Base-by-base conservation (phyloP, 2,329 filamentous ascomycete species). In the Alternaria rosae region DNA sequence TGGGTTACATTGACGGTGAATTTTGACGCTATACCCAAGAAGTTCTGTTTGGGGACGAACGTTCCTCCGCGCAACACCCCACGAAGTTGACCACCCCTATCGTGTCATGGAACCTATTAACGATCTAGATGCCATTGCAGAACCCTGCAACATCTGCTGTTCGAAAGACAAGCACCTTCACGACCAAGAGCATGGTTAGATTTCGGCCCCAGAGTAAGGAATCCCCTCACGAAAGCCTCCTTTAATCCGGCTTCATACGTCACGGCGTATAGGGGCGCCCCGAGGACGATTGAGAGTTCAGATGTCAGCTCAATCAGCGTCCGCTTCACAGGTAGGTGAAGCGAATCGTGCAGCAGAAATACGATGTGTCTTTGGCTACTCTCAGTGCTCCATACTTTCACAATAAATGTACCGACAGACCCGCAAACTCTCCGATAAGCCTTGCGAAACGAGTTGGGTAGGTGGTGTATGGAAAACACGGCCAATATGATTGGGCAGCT, bases 381-480 rank as follows among this genome's bases (percentile, higher is more conserved):
- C 45, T 52, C 38, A 21, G 25, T 28, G 15, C 28, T 35, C 50
- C 38, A 38, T 38, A 38, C 30, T 17, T 28, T 4, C 17, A 23
- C 20, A 17, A 53, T 38, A 52, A 58, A 58, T 58, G 23, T 38
- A 9, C 55, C 55, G 55, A 58, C n/a, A 45, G 9, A 10, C 13
- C 13, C 47, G n/a, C 45, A 58, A 58, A 58, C 26, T 53, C 45
- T n/a, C 55, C 55, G 55, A 58, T 30, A 44, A 30, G 3, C 13
- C 55, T 44, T 28, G 47, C 12, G 11, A n/a, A 28, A 38, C 35
- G n/a, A n/a, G 8, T 38, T 38, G 35, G 35, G 35, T 43, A 35
- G 23, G 28, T 44, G 45, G 30, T 15, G 17, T 38, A n/a, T 42
- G n/a, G 38, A 35, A 38, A 15, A 20, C n/a, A 32, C 26, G 35